Evolutionary conservation across 2,329 filamentous ascomycete genomes (phyloP), one percentile per base, ranked within the genome.

Genomic region (Colletotrichum chrysophilum): DNA sequence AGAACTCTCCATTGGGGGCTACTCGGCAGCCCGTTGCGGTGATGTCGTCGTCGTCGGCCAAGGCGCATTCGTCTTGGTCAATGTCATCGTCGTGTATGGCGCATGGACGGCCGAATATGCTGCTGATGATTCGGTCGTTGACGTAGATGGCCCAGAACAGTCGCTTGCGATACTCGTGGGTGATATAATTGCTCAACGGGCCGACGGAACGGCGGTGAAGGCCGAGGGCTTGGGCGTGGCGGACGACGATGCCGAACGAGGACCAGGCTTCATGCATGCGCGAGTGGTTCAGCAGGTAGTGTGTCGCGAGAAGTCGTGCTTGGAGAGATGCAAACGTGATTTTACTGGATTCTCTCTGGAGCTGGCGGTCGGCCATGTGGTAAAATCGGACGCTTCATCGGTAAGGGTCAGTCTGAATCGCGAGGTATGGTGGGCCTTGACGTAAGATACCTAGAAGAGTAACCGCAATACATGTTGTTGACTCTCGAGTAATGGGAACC

Each of bases 71-170:
- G 12, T 64, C 21, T 28, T 64, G 60, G 26, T 80, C 78, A 32
- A 80, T 80, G 8, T 74, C 76, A 18, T 74, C 74, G 60, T 80
- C 79, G 16, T 78, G 74, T 5, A 80, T 60, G 13, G 79, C 79
- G 21, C 79, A 80, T 0, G 79, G 79, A 8, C 79, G 76, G 7
- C 79, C 79, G 4, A 80, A 74, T 28, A 80, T 79, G 7, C 74
- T 80, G n/a, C 77, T 76, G 9, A 80, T 72, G 1, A 77, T 78
- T 24, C 79, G 77, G 48, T 80, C 79, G 66, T 80, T 79, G 3
- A 70, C 75, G 48, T 80, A 80, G 4, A 78, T 79, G n/a, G 79
- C 78, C 79, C 79, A 80, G 48, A 80, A 80, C 2, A 80, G 71
- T 1, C 79, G 75, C 13, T 64, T 64, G 0, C 60, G 30, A 28